Evolutionary conservation across 2,329 filamentous ascomycete species (phyloP), one percentile per base, ranked within the genome.

Genomic region (Ascochyta rabiei): DNA sequence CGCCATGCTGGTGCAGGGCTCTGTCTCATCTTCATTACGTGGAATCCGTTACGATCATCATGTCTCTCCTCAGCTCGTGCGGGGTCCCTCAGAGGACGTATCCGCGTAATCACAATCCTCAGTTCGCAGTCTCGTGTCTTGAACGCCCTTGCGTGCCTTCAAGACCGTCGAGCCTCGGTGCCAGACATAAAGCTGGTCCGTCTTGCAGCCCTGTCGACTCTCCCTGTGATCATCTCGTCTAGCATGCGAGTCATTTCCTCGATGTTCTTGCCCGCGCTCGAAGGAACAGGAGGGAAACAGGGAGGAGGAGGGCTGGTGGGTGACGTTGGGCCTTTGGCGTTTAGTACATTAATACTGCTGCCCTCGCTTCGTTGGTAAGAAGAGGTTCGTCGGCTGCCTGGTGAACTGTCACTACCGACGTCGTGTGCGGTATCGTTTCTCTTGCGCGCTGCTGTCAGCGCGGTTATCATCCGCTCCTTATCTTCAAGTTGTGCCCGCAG

Each of bases 201-300:
- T 48, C 71, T 43, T 86, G 84, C 45, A 88, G 89, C 61, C 53
- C 64, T 63, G 83, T 66, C 89, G 48, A 96, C 89, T 51, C 91
- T 86, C 69, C 89, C 53, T 89, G 86, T 89, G 56, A 97, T 95
- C 93, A 98, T 97, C 76, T 96, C 91, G 68, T 98, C 93, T 23
- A 97, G 83, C 79, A 97, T 92, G 67, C 87, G 86, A 63, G 90
- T 96, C 87, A 97, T 93, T 75, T 96, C 93, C 65, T 96, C 92
- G 30, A 95, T 89, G 62, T 89, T 91, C 78, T 81, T 83, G 47
- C 82, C 82, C 42, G 73, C 64, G 62, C 73, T 63, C 9, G 62
- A 59, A n/a, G 52, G 56, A 8, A 61, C 44, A 28, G 64, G 49
- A 19, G 59, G 56, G 21, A 64, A 48, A 21, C 66, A 64, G 8